These are phyloP conservation scores for Pseudogymnoascus sp. DNA, from an alignment of 2,329 filamentous ascomycete genomes.

Conservation along the genomic window DNA sequence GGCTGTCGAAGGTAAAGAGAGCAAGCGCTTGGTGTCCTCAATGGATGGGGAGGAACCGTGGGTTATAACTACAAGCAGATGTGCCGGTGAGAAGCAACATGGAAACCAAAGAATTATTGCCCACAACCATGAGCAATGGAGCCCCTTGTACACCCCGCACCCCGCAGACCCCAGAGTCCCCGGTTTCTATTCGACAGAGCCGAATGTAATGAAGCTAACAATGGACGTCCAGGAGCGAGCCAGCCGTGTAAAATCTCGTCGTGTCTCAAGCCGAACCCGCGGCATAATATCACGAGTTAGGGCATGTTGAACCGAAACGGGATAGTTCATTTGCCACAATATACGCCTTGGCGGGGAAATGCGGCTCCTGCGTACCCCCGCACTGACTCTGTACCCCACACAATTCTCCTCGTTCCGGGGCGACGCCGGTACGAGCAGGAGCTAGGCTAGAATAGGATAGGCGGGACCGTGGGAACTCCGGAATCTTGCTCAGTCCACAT, in stretches of 20 bases:
- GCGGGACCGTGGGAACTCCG: not conserved
- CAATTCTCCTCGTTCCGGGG: not conserved
- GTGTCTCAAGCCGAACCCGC: not conserved
- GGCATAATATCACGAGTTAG: not conserved
- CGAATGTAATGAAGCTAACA: not conserved
- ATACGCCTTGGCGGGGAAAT: not conserved
- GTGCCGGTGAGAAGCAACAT: not conserved
- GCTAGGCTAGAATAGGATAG: not conserved
- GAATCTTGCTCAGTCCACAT: not conserved
- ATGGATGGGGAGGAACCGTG: not conserved
- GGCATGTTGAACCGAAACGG: not conserved
- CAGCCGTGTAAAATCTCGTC: not conserved
- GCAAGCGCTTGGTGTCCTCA: not conserved
- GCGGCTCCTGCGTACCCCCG: not conserved
- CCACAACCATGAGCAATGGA: not conserved
- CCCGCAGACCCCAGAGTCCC: not conserved
- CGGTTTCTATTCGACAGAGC: not conserved
- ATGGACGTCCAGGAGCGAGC: not conserved
- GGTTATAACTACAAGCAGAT: not conserved
- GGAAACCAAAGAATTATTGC: not conserved
- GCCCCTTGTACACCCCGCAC: not conserved
- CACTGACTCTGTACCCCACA: not conserved
- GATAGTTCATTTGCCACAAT: not conserved
- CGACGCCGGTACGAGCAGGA: not conserved
- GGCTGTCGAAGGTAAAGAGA: not conserved